Conservation (phyloP, 192 early-diverging fungal species). For the Umbelopsis sp. region DNA sequence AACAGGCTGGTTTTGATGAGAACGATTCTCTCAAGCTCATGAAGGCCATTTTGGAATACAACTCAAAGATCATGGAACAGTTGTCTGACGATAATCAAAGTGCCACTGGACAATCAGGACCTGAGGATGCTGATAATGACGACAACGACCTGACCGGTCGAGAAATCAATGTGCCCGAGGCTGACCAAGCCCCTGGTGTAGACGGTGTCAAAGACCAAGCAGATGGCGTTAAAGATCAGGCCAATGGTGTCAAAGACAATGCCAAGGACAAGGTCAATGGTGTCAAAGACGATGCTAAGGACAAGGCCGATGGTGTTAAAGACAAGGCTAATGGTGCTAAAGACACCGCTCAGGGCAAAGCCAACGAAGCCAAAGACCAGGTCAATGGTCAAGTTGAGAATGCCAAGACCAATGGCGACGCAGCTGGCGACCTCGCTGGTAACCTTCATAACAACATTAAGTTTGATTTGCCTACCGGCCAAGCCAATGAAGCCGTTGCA, state of each 20-base stretch:
- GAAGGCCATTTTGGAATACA: conserved; percentile 19
- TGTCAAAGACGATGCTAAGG: not conserved
- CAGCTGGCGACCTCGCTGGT: not conserved
- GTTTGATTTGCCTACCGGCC: not conserved
- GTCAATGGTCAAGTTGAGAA: no score
- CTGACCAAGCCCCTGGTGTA: not conserved
- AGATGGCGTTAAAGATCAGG: not conserved
- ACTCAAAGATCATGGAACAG: not conserved
- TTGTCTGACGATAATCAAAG: not conserved
- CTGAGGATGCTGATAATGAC: not conserved
- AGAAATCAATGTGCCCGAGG: not conserved
- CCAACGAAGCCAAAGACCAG: no score
- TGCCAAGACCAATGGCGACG: not conserved
- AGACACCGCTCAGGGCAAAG: not conserved
- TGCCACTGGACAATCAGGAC: not conserved
- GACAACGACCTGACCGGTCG: not conserved
- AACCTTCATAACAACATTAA: not conserved
- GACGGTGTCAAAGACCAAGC: not conserved
- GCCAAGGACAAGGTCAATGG: not conserved
- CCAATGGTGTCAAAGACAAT: not conserved
- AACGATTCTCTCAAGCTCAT: conserved; percentile 14
- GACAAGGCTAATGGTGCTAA: not conserved
- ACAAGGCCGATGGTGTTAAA: no score
- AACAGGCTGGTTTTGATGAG: not conserved
- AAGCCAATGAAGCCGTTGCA: not conserved